These are phyloP conservation scores for Candida gigantensis DNA, from an alignment of 1,139 yeast genomes.

Conservation along the genomic window DNA sequence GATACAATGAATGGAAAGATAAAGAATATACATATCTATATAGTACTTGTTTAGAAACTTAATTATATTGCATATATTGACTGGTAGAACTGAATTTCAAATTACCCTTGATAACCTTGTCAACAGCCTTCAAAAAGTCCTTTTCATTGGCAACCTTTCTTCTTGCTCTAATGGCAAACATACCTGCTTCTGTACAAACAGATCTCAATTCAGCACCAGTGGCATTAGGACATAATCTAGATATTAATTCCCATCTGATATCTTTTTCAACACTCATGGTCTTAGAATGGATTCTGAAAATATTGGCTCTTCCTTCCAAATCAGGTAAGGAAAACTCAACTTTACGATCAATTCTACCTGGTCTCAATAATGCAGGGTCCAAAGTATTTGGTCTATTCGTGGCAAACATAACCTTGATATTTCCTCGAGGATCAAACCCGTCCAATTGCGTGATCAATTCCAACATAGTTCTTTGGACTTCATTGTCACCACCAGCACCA, in stretches of 20 bases:
- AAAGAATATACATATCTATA: neutral
- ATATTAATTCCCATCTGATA: constrained; percentile 96
- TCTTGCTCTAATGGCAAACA: constrained; percentile 98
- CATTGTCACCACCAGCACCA: constrained; percentile 99
- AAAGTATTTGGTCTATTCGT: constrained; percentile 97
- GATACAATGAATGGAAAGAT: constrained; percentile 8
- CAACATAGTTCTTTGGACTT: constrained; percentile 98
- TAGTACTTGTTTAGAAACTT: neutral
- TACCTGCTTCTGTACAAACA: constrained; percentile 97
- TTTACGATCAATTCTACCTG: constrained; percentile 97
- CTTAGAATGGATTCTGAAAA: constrained; percentile 94
- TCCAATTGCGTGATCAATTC: constrained; percentile 95
- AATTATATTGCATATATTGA: constrained; percentile 95
- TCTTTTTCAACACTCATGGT: constrained; percentile 97
- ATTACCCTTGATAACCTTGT: constrained; percentile 97
- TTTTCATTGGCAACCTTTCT: constrained; percentile 97
- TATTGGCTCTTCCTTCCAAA: constrained; percentile 95
- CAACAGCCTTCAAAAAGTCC: constrained; percentile 96
- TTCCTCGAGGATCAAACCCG: constrained; percentile 98
- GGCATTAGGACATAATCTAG: constrained; percentile 94
- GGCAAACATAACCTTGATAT: constrained; percentile 98
- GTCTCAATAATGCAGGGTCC: constrained; percentile 96
- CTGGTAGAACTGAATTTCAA: constrained; percentile 96
- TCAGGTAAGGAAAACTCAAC: constrained; percentile 97
- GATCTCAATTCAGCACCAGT: constrained; percentile 98